phyloP scores from a whole-genome alignment of 2,329 filamentous ascomycete species.

The Tolypocladium sp. region DNA sequence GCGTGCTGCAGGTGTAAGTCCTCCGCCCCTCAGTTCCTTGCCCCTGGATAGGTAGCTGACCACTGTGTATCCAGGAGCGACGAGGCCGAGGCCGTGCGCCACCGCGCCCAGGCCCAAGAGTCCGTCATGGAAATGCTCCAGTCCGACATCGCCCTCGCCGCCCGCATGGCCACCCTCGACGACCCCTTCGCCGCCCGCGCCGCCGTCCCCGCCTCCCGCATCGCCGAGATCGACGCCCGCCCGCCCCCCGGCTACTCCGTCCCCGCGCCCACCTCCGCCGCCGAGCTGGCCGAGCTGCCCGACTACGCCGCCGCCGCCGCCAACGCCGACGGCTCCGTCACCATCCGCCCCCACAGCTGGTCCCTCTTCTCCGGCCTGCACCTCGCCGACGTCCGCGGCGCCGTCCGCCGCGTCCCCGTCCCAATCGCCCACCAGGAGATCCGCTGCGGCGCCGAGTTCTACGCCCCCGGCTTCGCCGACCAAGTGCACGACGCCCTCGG shows the following conservation, averaged over 20 bases:
- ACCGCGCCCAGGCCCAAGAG: conserved; percentile 3
- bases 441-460: conserved; percentile 5
- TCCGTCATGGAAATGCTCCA: conserved; percentile 6
- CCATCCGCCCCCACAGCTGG: conserved; percentile 7
- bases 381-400: conserved; percentile 5
- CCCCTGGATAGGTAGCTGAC: too few species aligned
- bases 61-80: conserved; percentile 2
- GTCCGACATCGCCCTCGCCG: conserved; percentile 5
- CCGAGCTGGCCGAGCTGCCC: conserved; percentile 5
- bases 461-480: conserved; percentile 5
- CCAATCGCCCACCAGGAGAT: conserved; percentile 7
- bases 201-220: conserved; percentile 1
- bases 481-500: conserved; percentile 2
- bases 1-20: conserved; percentile 8
- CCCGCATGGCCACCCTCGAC: conserved; percentile 4
- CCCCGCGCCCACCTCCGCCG: conserved; percentile 1
- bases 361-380: conserved; percentile 8
- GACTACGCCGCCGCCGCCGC: conserved; percentile 12
- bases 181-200: conserved; percentile 5
- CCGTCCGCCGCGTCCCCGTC: conserved; percentile 7
- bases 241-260: conserved; percentile 5
- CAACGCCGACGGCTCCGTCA: conserved; percentile 17
- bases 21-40: too few species aligned
- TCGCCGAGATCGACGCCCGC: conserved; percentile 2
- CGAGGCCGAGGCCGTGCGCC: conserved; percentile 3